Conservation (phyloP, 768 basidiomycete genomes). For the Pisolithus tinctorius region DNA sequence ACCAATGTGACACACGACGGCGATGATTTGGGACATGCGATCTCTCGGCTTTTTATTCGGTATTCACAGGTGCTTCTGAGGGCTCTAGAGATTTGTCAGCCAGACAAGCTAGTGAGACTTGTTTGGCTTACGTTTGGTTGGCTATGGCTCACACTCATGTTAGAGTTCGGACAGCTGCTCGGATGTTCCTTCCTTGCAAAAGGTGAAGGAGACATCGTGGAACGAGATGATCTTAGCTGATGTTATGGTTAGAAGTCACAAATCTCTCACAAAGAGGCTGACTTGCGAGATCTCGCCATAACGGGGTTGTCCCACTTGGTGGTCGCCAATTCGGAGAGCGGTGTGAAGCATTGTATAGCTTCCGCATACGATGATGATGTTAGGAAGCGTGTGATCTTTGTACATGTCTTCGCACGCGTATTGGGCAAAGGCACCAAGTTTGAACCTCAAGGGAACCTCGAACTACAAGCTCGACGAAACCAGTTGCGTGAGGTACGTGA, state of each 20-base stretch:
- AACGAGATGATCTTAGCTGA: constrained; percentile 1
- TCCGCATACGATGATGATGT: constrained; percentile 71
- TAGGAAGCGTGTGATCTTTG: constrained; percentile 70
- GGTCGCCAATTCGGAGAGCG: constrained; percentile 78
- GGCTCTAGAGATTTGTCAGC: constrained; percentile 48
- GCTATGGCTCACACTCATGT: constrained; percentile 3
- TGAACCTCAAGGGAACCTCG: constrained; percentile 48
- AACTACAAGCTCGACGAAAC: constrained; percentile 40
- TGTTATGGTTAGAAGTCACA: constrained; percentile 33
- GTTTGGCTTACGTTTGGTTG: not conserved
- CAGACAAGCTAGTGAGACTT: constrained; percentile 37
- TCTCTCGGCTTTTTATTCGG: constrained; percentile 73
- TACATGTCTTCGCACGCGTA: constrained; percentile 77
- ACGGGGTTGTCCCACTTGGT: constrained; percentile 77
- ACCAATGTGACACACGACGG: constrained; percentile 42
- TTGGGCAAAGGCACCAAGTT: constrained; percentile 77
- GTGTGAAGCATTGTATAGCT: constrained; percentile 80
- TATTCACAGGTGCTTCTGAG: constrained; percentile 64
- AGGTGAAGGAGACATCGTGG: constrained; percentile 25
- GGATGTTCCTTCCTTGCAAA: constrained; percentile 41
- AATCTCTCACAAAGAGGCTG: constrained; percentile 45
- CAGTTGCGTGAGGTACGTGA: constrained; percentile 53
- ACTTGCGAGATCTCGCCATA: constrained; percentile 71
- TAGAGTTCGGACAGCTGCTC: constrained; percentile 46
- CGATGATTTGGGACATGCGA: constrained; percentile 61